Evolutionary conservation across 441 rosid genomes (phyloP).

Genomic region (Croton setiger): DNA sequence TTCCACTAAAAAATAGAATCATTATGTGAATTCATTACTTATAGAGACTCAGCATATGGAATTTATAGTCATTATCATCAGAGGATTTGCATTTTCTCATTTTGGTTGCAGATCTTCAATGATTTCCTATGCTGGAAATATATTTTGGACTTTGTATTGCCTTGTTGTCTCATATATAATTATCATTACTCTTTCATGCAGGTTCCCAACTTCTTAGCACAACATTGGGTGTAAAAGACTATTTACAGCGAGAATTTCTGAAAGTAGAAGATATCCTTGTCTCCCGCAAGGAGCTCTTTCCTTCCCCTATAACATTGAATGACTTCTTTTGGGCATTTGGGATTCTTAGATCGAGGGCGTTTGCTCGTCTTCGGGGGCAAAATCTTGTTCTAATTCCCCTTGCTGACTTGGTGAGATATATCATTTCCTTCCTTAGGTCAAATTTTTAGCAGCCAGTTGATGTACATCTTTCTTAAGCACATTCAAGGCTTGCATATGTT

Average conservation of each 20-base stretch:
- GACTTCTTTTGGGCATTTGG: conserved; percentile 93
- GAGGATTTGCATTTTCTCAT: not conserved
- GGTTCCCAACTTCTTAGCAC: conserved; percentile 83
- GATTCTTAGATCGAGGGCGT: conserved; percentile 83
- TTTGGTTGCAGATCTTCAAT: not conserved
- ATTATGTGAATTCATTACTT: conserved; percentile 2
- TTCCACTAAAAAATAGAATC: not conserved
- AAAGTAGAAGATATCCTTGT: conserved; percentile 61
- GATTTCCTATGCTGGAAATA: not conserved
- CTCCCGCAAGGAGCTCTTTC: conserved; percentile 57
- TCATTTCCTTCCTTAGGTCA: conserved; percentile 14
- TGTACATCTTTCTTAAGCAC: not conserved
- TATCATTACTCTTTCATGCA: conserved; percentile 22
- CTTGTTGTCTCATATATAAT: not conserved
- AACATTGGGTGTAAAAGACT: conserved; percentile 67
- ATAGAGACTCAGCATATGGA: not conserved
- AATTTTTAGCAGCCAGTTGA: conserved; percentile 4
- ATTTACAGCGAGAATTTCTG: conserved; percentile 52
- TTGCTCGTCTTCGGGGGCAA: conserved; percentile 85
- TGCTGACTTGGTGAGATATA: conserved; percentile 69
- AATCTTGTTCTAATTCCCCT: conserved; percentile 84
- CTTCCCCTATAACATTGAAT: conserved; percentile 51
- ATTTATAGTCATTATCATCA: not conserved
- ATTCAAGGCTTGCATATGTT: not conserved
- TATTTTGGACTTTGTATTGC: not conserved